Evolutionary conservation across 2,329 filamentous ascomycete species (phyloP).

Genomic region (Colletotrichum australisinense): DNA sequence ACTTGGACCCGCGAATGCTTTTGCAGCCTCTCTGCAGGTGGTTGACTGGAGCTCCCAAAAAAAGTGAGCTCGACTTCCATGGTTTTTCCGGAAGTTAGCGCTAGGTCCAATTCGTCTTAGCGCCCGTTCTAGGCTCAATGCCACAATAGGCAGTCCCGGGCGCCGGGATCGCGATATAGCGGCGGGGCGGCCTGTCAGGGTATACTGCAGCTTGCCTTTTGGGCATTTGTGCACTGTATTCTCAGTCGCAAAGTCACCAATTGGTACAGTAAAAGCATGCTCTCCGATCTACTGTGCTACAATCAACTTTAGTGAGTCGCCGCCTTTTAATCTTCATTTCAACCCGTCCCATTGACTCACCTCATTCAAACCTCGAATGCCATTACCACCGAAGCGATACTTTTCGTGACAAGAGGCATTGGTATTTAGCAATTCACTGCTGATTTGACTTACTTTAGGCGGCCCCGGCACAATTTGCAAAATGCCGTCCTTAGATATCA

Average conservation of each 20-base stretch:
- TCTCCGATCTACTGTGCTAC: slow-evolving; percentile 14
- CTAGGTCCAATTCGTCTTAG: slow-evolving; percentile 11
- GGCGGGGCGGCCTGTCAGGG: slow-evolving; percentile 19
- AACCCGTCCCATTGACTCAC: slow-evolving; percentile 20
- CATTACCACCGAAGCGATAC: not conserved
- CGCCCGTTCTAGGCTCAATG: slow-evolving; percentile 1
- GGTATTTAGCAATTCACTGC: not conserved
- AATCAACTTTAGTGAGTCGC: slow-evolving; percentile 6
- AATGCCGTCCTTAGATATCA: slow-evolving; percentile 63
- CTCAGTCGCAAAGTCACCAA: rapidly evolving
- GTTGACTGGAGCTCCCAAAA: slow-evolving; percentile 32
- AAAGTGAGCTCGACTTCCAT: slow-evolving; percentile 24
- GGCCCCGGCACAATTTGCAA: slow-evolving; percentile 37
- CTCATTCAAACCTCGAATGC: not conserved
- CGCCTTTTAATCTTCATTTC: slow-evolving; percentile 17
- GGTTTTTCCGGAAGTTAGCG: slow-evolving; percentile 18
- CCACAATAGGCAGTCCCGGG: slow-evolving; percentile 34
- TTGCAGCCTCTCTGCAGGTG: slow-evolving; percentile 33
- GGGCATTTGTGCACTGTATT: slow-evolving; percentile 7
- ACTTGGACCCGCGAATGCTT: slow-evolving; percentile 34
- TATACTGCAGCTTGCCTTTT: slow-evolving; percentile 8
- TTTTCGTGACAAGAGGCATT: not conserved
- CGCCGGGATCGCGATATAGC: slow-evolving; percentile 27
- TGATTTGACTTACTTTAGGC: not conserved
- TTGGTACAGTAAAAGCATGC: not conserved